phyloP scores from a whole-genome alignment of 176 grass and related monocot genomes.

The Carex pumila region DNA sequence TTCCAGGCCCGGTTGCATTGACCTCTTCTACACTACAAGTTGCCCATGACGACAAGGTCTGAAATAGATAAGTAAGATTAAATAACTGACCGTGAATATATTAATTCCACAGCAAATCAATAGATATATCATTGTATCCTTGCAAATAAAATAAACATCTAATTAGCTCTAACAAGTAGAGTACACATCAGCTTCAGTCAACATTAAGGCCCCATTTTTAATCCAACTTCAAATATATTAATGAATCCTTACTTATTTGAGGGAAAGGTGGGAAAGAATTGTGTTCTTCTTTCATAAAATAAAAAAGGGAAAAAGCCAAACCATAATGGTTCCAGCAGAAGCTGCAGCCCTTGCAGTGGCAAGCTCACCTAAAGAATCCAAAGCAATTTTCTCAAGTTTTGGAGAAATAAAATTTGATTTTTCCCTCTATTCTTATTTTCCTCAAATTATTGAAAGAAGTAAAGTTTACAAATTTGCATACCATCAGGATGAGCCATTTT shows the following conservation, averaged over 20 bases:
- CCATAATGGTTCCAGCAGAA: slow-evolving; percentile 87
- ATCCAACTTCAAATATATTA: not conserved
- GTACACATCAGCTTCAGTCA: not conserved
- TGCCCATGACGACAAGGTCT: slow-evolving; percentile 89
- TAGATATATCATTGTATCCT: not conserved
- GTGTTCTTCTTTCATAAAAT: not conserved
- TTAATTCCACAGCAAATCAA: not conserved
- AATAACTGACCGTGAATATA: not conserved
- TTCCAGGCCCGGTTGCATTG: slow-evolving; percentile 70
- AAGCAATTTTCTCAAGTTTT: slow-evolving; percentile 2
- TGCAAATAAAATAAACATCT: not conserved
- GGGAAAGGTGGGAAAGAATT: not conserved
- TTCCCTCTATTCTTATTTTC: not conserved
- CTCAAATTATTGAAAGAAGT: not conserved
- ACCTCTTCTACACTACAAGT: slow-evolving; percentile 88
- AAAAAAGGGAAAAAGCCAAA: slow-evolving; percentile 26
- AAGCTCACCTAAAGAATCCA: slow-evolving; percentile 52
- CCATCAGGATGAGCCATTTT: slow-evolving; percentile 98
- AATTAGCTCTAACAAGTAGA: not conserved
- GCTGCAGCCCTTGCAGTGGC: slow-evolving; percentile 91
- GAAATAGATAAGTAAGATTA: not conserved
- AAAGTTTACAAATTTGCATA: slow-evolving; percentile 5
- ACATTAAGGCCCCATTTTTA: not conserved
- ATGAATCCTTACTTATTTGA: not conserved
- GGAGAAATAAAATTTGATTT: not conserved